Evolutionary conservation across 768 basidiomycete genomes (phyloP), one percentile per base, ranked within the genome.

Genomic region (Pleurotus tuoliensis): DNA sequence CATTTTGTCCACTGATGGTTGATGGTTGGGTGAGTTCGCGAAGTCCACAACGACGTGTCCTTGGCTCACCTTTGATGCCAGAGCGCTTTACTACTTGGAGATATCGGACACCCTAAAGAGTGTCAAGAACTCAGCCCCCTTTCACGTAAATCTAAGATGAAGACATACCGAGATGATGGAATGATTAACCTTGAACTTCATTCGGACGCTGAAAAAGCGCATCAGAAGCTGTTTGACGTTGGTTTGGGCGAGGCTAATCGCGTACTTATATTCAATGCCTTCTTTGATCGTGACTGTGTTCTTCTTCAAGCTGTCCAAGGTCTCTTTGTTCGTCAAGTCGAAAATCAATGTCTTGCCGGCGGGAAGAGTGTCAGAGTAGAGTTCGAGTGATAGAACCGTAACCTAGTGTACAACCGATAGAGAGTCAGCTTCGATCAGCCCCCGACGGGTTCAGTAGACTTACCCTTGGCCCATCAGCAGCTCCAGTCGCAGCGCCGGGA

Each of bases 191-290:
- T 80, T 89, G 81, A 91, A 94, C 4, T 75, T 82, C 64, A 94
- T 88, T 46, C 84, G 82, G 57, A 93, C 91, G 63, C 89, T 92
- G 62, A 12, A 39, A 1, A 48, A 15, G 50, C 41, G 43, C 46
- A 53, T 44, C 30, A 34, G 30, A 34, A 34, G 30, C 30, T 34
- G 60, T 47, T 52, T 41, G 60, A 61, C 30, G 58, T 47, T 25
- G 47, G 12, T 24, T 38, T 45, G 43, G 20, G 24, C 16, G 16
- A 27, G 16, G 45, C 22, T 12, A n/a, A 18, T 38, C 7, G 65
- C 79, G 63, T 59, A 94, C 94, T 87, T 92, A 77, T 95, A 98
- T 63, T 94, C 90, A 15, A 91, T 82, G 39, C 92, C 88, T 68
- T 92, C 88, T 68, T 91, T 93, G 72, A 92, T 91, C 38, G 66